Base-by-base conservation (phyloP, 192 early-diverging fungal genomes). In the Entomortierella beljakovae region DNA sequence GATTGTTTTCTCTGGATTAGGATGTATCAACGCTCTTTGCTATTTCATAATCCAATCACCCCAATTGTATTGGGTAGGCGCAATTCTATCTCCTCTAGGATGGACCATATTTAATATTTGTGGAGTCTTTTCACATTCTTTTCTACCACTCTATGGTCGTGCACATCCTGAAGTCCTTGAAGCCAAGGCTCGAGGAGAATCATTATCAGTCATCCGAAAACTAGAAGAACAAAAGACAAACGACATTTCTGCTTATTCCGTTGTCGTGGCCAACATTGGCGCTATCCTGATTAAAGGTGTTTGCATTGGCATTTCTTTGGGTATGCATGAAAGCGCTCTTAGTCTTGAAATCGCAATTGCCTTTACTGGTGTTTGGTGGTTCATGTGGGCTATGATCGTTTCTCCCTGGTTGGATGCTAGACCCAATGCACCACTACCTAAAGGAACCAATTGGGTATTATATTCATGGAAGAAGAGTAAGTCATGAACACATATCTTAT, bases 331-430 rank as follows among this genome's bases (percentile, higher is more conserved):
- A 35, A 42, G 29, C 6, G 23, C 63, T 32, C 26, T 68, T n/a
- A 59, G 81, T 55, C 71, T 88, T 29, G 55, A 70, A 54, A 53
- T 81, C 25, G 79, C 68, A 6, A 68, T 70, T 28, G 77, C 73
- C 1, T 52, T 85, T 55, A 68, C 79, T 10, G 86, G 86, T 31
- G 69, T 76, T 13, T 86, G 84, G 86, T 88, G 84, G 82, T 43
- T 82, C 18, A 1, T 84, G 2, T 83, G 82, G 64, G 74, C 64
- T 33, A 2, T 84, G 23, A 58, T 72, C 43, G 46, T 81, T n/a
- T 3, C 66, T 0, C 62, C 75, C 37, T 82, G 64, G 56, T 37
- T 84, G 31, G 69, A 72, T n/a, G 53, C 64, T 2, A 62, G 85
- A 15, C 76, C 81, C 0, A 79, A 81, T 29, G 76, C 64, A 2